phyloP scores from a whole-genome alignment of 1,284 basidiomycete species.

The Trichosporon faecale region DNA sequence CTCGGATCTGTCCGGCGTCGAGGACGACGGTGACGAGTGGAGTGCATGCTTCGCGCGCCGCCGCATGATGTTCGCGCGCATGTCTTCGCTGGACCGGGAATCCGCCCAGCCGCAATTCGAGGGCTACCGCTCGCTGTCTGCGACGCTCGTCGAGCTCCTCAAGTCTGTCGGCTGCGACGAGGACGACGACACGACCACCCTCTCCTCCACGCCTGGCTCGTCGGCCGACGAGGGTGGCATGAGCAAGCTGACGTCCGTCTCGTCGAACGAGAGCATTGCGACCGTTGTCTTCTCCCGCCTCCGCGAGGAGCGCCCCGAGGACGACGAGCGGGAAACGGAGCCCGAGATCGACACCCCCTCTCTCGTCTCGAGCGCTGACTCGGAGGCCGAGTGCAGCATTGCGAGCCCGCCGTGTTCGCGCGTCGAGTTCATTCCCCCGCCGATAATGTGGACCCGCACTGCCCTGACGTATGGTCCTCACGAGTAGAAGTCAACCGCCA shows the following conservation, averaged over 20 bases:
- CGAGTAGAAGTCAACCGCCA: neutral
- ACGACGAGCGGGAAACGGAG: constrained; percentile 16
- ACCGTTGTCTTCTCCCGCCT: constrained; percentile 19
- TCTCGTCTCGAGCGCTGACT: constrained; percentile 26
- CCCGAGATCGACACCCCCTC: constrained; percentile 27
- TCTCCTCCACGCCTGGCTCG: constrained; percentile 4
- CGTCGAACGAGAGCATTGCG: constrained; percentile 11
- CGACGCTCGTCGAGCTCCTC: constrained; percentile 39
- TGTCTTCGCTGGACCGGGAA: constrained; percentile 25
- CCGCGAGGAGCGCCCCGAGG: constrained; percentile 20
- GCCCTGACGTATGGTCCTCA: neutral
- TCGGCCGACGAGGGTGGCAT: constrained; percentile 11
- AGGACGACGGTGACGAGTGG: constrained; percentile 32
- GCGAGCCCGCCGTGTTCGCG: constrained; percentile 23
- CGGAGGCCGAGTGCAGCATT: constrained; percentile 26
- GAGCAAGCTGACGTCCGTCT: neutral
- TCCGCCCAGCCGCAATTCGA: constrained; percentile 42
- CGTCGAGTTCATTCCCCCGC: constrained; percentile 17
- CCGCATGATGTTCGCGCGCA: constrained; percentile 47
- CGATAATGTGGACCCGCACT: neutral
- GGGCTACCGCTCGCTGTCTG: constrained; percentile 45
- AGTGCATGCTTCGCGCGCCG: constrained; percentile 45
- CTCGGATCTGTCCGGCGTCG: constrained; percentile 20
- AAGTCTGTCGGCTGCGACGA: constrained; percentile 26
- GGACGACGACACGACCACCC: constrained; percentile 12